phyloP scores from a whole-genome alignment of 2,329 filamentous ascomycete genomes.

The Aspergillus versicolor region DNA sequence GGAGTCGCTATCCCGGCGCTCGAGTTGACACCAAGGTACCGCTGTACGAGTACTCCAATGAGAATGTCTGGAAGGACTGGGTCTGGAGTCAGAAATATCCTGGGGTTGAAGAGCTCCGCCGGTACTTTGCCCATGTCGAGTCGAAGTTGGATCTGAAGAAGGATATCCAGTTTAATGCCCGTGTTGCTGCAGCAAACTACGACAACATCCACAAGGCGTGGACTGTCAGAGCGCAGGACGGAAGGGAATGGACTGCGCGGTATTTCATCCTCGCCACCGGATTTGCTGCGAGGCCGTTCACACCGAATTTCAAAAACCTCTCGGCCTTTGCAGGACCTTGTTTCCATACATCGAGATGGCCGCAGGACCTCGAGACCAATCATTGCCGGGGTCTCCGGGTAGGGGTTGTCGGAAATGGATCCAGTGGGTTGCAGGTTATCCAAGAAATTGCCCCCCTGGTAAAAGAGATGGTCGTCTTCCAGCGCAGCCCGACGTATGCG shows the following conservation, averaged over 20 bases:
- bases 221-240: not conserved
- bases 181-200: not conserved
- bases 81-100: slow-evolving; percentile 41
- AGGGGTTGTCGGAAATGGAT: not conserved
- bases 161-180: slow-evolving; percentile 24
- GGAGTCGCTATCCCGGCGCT: slow-evolving; percentile 47
- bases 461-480: not conserved
- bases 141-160: slow-evolving; percentile 45
- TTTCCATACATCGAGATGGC: not conserved
- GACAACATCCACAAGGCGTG: not conserved
- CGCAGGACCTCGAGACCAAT: not conserved
- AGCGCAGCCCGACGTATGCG: not conserved
- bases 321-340: not conserved
- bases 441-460: not conserved
- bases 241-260: not conserved
- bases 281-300: not conserved
- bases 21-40: slow-evolving; percentile 51
- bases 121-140: slow-evolving; percentile 51
- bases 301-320: not conserved
- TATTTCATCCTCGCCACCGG: not conserved
- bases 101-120: slow-evolving; percentile 38
- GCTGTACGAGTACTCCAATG: slow-evolving; percentile 55
- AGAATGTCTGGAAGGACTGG: slow-evolving; percentile 48
- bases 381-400: not conserved
- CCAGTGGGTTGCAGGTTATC: not conserved